phyloP scores from a whole-genome alignment of 176 grass and related monocot genomes.

The Musa acuminata region DNA sequence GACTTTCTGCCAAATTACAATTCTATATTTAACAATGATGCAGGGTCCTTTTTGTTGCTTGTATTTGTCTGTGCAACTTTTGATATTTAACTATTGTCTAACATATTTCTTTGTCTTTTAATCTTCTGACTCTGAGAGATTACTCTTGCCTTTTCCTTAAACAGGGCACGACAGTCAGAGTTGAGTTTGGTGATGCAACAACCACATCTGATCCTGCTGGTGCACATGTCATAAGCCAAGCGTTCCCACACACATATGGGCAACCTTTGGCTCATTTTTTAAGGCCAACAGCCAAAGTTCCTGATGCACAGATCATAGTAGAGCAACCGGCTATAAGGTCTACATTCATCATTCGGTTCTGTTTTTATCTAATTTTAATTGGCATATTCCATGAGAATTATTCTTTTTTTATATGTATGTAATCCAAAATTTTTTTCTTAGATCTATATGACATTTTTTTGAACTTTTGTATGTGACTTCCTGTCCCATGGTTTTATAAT shows the following conservation, averaged over 20 bases:
- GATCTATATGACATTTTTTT: not conserved
- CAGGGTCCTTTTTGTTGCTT: not conserved
- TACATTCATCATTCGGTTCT: not conserved
- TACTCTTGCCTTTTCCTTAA: slow-evolving; percentile 16
- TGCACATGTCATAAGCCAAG: slow-evolving; percentile 80
- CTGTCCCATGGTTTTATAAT: not conserved
- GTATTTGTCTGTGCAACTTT: not conserved
- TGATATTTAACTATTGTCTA: slow-evolving; percentile 6
- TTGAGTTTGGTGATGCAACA: slow-evolving; percentile 76
- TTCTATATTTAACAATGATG: not conserved
- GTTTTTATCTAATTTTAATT: not conserved
- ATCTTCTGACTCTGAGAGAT: not conserved
- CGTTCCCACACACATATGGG: slow-evolving; percentile 76
- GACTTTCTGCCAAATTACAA: no score
- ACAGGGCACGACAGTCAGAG: slow-evolving; percentile 89
- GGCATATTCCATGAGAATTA: not conserved
- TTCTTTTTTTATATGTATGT: not conserved
- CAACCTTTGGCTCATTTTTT: slow-evolving; percentile 84
- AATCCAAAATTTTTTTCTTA: not conserved
- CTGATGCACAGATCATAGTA: slow-evolving; percentile 73
- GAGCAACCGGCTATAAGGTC: slow-evolving; percentile 71
- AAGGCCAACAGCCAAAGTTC: slow-evolving; percentile 59
- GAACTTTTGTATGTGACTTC: not conserved
- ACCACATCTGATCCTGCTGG: slow-evolving; percentile 74
- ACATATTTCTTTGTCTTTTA: slow-evolving; percentile 10